Evolutionary conservation across 257 asterid genomes (phyloP).

Genomic region (Ajuga chamaepitys): DNA sequence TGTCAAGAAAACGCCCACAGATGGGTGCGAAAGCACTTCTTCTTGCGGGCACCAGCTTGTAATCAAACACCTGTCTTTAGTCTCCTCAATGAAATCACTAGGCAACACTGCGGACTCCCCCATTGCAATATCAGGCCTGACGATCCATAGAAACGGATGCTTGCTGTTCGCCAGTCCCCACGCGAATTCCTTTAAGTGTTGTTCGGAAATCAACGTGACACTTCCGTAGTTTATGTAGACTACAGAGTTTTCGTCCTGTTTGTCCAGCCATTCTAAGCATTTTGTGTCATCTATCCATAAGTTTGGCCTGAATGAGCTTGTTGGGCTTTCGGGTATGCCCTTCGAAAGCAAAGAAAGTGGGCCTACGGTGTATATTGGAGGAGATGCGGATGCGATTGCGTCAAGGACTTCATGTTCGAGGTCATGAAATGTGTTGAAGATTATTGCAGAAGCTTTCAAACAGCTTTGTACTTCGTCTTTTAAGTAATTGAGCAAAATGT

Average conservation of each 20-base stretch:
- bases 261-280: conserved; percentile 35
- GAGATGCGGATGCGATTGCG: conserved; percentile 20
- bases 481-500: conserved; percentile 23
- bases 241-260: conserved; percentile 25
- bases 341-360: conserved; percentile 27
- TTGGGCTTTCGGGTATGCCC: conserved; percentile 23
- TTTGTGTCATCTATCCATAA: conserved; percentile 34
- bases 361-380: conserved; percentile 25
- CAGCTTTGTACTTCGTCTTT: conserved; percentile 7
- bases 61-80: conserved; percentile 33
- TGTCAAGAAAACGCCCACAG: conserved; percentile 42
- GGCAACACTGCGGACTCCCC: conserved; percentile 38
- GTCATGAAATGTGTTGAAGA: conserved; percentile 43
- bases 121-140: conserved; percentile 34
- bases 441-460: conserved; percentile 22
- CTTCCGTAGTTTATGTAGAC: conserved; percentile 43
- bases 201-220: conserved; percentile 27
- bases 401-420: conserved; percentile 26
- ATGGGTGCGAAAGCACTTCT: conserved; percentile 35
- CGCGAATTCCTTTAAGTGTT: conserved; percentile 38
- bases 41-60: conserved; percentile 45
- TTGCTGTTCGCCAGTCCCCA: conserved; percentile 47
- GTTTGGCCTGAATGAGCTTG: conserved; percentile 20
- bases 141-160: conserved; percentile 38
- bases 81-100: conserved; percentile 23